Base-by-base conservation (phyloP, 1,139 yeast genomes). In the Yamadazyma buinensis region DNA sequence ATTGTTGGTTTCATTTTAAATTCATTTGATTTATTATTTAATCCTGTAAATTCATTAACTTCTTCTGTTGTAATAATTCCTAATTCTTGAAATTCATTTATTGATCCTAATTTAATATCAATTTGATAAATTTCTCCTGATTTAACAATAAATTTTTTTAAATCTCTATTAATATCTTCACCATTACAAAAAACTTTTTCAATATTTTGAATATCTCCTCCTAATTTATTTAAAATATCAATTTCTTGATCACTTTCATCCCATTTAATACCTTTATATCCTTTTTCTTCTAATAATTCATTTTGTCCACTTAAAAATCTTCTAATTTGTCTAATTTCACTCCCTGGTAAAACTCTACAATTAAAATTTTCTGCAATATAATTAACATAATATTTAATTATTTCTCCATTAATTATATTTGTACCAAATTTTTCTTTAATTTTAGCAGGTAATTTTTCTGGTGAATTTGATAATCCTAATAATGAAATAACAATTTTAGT, bases 251-350 rank as follows among this genome's bases (percentile, higher is more conserved):
- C 85, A 29, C 81, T 72, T 58, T 84, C 92, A 36, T 81, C 77
- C 97, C 98, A 92, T 23, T 75, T 85, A 34, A 88, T 94, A 52
- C 96, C 97, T 61, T 88, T 87, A 60, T 82, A 84, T 48, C 88
- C 97, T 53, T 82, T 77, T 64, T 92, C 97, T 30, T 90, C 92
- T 44, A 90, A 95, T 39, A 86, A 72, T 51, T 86, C 95, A 41
- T 90, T 83, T 67, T 92, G 98, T 35, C 98, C 98, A 22, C 95
- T 95, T 54, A 92, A 76, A 54, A 90, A 92, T 55, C 97, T 77
- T 67, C 96, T 78, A 41, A 90, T 73, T 58, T 96, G 76, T 64
- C 98, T 81, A 28, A 92, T 84, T 56, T 87, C 82, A 27, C 96
- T 84, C 1, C 96, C 95, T 28, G 97, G 97, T 27, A 84, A 85